phyloP scores from a whole-genome alignment of 2,329 filamentous ascomycete genomes.

The Leptographium galeiforme region DNA sequence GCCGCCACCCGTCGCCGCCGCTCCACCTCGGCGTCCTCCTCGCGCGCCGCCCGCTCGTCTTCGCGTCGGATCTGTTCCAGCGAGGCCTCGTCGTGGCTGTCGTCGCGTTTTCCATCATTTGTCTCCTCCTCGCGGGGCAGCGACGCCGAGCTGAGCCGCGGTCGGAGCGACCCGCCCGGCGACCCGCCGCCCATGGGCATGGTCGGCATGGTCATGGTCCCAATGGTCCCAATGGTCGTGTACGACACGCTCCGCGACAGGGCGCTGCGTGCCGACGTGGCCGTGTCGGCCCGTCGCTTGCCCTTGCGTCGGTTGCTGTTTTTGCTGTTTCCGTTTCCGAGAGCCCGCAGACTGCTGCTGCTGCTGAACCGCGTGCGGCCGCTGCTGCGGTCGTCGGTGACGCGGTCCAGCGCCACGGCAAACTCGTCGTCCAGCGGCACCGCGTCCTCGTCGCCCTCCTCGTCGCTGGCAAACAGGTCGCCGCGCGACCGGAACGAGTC shows the following conservation, averaged over 20 bases:
- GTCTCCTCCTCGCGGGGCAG: constrained; percentile 1
- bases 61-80: constrained; percentile 39
- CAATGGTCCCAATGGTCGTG: constrained; percentile 42
- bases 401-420: constrained; percentile 64
- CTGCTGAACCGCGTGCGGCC: constrained; percentile 43
- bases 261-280: constrained; percentile 11
- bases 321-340: too few relatives aligned
- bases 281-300: constrained; percentile 11
- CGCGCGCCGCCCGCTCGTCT: constrained; percentile 34
- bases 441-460: constrained; percentile 77
- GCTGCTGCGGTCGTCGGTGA: constrained; percentile 64
- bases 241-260: constrained; percentile 41
- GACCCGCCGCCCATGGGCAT: too few relatives aligned
- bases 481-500: constrained; percentile 80
- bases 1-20: constrained; percentile 38
- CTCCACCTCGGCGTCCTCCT: constrained; percentile 41
- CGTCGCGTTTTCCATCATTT: too few relatives aligned
- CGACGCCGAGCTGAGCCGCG: constrained; percentile 9
- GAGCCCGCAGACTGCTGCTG: constrained; percentile 26
- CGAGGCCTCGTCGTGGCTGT: constrained; percentile 22
- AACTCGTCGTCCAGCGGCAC: constrained; percentile 90
- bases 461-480: constrained; percentile 81
- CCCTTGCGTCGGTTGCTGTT: constrained; percentile 44
- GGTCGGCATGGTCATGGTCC: too few relatives aligned
- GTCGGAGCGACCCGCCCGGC: constrained; percentile 21